Evolutionary conservation across 108 stramenopile genomes (phyloP).

Genomic region (Fragilariopsis cylindrus): DNA sequence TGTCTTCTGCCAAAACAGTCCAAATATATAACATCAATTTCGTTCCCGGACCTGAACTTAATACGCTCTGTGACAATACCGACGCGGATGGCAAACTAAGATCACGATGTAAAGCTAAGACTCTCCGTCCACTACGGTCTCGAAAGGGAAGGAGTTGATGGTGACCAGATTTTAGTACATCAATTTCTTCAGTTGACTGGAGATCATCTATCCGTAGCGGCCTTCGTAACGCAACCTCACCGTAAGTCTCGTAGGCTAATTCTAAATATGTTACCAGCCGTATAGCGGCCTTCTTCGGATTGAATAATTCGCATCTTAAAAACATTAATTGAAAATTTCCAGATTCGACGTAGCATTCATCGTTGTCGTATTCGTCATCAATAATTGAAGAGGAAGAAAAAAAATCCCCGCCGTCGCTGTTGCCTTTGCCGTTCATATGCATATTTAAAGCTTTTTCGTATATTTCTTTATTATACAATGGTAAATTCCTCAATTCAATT

Average conservation of each 20-base stretch:
- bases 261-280: constrained; percentile 34
- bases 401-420: background rate
- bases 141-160: constrained; percentile 9
- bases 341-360: constrained; percentile 24
- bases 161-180: background rate
- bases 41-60: background rate
- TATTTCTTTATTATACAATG: background rate
- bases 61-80: background rate
- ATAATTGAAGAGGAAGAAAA: background rate
- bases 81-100: background rate
- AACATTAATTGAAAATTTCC: constrained; percentile 38
- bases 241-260: constrained; percentile 34
- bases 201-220: background rate
- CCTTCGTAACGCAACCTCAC: background rate
- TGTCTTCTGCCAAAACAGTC: constrained; percentile 17
- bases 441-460: background rate
- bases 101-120: background rate
- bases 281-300: constrained; percentile 27
- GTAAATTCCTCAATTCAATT: background rate
- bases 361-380: background rate
- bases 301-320: constrained; percentile 39
- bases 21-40: constrained; percentile 3
- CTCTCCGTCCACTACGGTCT: constrained; percentile 9
- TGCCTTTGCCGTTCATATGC: background rate
- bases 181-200: background rate